These are phyloP conservation scores for Hypoxylon sp. DNA, from an alignment of 2,329 filamentous ascomycete species.

Conservation along the genomic window DNA sequence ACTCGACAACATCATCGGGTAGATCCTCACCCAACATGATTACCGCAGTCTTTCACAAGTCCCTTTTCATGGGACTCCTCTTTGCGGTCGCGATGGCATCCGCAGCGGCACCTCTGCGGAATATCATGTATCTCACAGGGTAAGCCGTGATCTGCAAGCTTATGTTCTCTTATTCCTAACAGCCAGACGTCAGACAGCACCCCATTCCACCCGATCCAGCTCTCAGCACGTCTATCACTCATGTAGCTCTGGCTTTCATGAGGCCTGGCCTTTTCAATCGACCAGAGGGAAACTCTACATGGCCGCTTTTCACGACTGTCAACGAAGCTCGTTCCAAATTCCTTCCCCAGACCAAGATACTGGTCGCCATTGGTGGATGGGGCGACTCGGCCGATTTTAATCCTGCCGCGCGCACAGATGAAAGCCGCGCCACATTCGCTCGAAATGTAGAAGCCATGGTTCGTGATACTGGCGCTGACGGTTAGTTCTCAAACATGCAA, in stretches of 20 bases:
- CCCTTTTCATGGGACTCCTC: conserved; percentile 36
- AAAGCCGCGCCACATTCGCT: conserved; percentile 67
- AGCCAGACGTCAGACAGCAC: conserved; percentile 48
- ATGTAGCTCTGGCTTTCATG: conserved; percentile 71
- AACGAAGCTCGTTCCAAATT: conserved; percentile 68
- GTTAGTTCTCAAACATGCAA: conserved; percentile 51
- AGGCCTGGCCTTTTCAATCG: conserved; percentile 65
- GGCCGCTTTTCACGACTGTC: conserved; percentile 67
- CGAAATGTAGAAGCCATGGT: conserved; percentile 70
- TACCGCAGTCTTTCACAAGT: conserved; percentile 25
- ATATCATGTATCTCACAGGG: conserved; percentile 57
- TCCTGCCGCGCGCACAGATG: conserved; percentile 62
- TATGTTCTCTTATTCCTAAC: conserved; percentile 7
- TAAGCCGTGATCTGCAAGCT: conserved; percentile 23
- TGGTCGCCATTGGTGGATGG: conserved; percentile 77
- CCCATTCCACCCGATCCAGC: conserved; percentile 51
- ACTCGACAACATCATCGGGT: conserved; percentile 18
- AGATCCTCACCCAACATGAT: conserved; percentile 22
- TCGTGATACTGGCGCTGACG: conserved; percentile 70
- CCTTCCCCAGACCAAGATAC: conserved; percentile 67
- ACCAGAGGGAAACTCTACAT: conserved; percentile 60
- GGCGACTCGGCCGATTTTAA: conserved; percentile 72
- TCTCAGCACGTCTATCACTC: conserved; percentile 63
- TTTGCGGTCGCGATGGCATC: conserved; percentile 38
- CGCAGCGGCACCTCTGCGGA: conserved; percentile 45